Percentiles rank a stretch among this genome's conserved stretches.
Conservation (phyloP, 305 asterid species). For the Rubia balearica region DNA sequence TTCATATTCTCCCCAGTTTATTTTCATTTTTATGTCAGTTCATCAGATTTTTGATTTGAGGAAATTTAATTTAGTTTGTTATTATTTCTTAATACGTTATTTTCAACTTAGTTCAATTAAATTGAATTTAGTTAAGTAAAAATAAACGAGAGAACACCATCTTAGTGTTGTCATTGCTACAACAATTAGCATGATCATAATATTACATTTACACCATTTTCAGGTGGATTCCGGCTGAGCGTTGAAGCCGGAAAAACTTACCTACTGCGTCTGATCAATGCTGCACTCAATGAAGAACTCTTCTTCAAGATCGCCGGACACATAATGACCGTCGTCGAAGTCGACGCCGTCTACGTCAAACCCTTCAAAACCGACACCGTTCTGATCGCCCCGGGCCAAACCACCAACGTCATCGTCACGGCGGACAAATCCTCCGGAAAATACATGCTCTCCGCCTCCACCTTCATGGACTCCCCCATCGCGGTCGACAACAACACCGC, state of each 20-base stretch:
- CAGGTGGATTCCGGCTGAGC: slow-evolving; percentile 46
- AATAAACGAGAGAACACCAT: too few species aligned
- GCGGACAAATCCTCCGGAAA: slow-evolving; percentile 40
- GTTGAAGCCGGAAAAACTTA: slow-evolving; percentile 60
- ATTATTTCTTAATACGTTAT: too few species aligned
- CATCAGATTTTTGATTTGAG: too few species aligned
- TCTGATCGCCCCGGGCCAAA: slow-evolving; percentile 68
- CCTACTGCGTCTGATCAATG: slow-evolving; percentile 71
- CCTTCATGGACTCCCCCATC: slow-evolving; percentile 65
- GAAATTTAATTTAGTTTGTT: too few species aligned
- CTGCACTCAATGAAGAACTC: slow-evolving; percentile 83
- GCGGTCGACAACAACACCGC: slow-evolving; percentile 62
- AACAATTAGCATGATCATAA: not conserved
- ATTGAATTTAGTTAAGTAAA: too few species aligned
- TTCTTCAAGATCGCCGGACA: slow-evolving; percentile 79
- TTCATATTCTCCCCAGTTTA: too few species aligned
- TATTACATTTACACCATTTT: not conserved
- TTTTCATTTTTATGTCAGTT: too few species aligned
- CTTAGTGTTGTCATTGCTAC: too few species aligned
- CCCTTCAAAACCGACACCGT: slow-evolving; percentile 61
- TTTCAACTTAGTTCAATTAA: too few species aligned
- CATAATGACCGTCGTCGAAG: slow-evolving; percentile 58
- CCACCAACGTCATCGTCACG: slow-evolving; percentile 52
- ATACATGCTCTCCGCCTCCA: slow-evolving; percentile 58
- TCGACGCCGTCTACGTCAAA: slow-evolving; percentile 66